Conservation (phyloP, 2,329 filamentous ascomycete genomes). For the Trichoderma simmonsii region DNA sequence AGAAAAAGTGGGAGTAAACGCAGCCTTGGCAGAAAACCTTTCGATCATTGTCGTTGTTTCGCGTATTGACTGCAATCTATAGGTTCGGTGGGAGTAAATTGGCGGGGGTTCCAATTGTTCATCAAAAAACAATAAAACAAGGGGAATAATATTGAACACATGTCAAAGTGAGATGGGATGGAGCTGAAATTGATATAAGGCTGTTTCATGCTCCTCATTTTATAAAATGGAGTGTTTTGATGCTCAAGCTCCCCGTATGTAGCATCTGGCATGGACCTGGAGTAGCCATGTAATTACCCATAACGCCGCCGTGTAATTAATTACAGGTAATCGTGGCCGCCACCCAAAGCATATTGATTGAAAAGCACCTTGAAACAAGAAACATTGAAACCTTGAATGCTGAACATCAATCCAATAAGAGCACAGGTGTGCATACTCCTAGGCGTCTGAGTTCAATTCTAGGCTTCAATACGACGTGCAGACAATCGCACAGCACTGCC, state of each 20-base stretch:
- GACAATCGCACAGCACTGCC: not conserved
- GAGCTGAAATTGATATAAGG: conserved; percentile 9
- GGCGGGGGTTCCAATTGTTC: not conserved
- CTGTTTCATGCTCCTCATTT: conserved; percentile 12
- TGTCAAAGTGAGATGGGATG: not conserved
- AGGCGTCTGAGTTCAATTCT: not conserved
- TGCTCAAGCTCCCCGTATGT: not conserved
- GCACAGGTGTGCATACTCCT: not conserved
- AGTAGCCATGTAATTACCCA: not conserved
- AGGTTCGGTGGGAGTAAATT: not conserved
- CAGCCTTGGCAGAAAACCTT: not conserved
- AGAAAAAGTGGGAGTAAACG: not conserved
- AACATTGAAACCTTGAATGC: not conserved
- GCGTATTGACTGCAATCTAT: not conserved
- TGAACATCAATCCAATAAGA: not conserved
- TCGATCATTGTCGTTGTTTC: not conserved
- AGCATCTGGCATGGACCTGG: conserved; percentile 2
- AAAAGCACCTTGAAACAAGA: not conserved
- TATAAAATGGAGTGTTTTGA: conserved; percentile 8
- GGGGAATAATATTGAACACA: not conserved
- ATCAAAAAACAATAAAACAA: not conserved
- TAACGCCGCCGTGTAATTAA: not conserved
- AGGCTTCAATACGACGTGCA: not conserved
- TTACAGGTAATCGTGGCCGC: not conserved
- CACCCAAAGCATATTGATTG: not conserved